Evolutionary conservation across 225 moss, liverwort and hornwort species (phyloP).

Genomic region (Lunularia cruciata): DNA sequence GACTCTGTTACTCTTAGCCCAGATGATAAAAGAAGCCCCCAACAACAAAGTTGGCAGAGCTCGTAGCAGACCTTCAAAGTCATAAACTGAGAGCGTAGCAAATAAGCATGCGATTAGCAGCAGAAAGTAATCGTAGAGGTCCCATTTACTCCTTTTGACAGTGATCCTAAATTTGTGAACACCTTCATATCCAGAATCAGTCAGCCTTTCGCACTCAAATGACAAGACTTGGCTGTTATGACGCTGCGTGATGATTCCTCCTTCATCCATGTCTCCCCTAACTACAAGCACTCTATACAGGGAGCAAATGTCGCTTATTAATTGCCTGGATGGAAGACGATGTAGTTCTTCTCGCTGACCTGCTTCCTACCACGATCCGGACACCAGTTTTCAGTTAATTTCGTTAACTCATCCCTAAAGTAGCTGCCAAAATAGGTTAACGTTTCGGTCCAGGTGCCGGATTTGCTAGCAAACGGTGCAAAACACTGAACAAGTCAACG

Average conservation of each 20-base stretch:
- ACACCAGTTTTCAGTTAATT: too few species aligned
- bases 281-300: too few species aligned
- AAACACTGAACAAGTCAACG: too few species aligned
- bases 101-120: conserved; percentile 20
- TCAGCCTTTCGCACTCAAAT: conserved; percentile 50
- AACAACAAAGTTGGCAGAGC: conserved; percentile 39
- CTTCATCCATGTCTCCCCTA: conserved; percentile 1
- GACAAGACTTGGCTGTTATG: conserved; percentile 13
- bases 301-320: too few species aligned
- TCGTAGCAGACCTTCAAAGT: conserved; percentile 14
- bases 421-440: too few species aligned
- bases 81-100: conserved; percentile 19
- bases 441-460: too few species aligned
- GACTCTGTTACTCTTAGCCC: conserved; percentile 46
- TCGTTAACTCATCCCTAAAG: too few species aligned
- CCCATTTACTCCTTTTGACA: conserved; percentile 42
- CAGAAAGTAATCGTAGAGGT: conserved; percentile 3
- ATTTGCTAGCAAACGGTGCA: too few species aligned
- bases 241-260: not conserved
- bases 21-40: conserved; percentile 17
- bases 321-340: too few species aligned
- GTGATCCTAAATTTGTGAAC: conserved; percentile 55
- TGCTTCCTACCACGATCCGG: too few species aligned
- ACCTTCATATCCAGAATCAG: conserved; percentile 40
- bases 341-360: too few species aligned